phyloP scores from a whole-genome alignment of 768 basidiomycete genomes.

The Mycena sanguinolenta region DNA sequence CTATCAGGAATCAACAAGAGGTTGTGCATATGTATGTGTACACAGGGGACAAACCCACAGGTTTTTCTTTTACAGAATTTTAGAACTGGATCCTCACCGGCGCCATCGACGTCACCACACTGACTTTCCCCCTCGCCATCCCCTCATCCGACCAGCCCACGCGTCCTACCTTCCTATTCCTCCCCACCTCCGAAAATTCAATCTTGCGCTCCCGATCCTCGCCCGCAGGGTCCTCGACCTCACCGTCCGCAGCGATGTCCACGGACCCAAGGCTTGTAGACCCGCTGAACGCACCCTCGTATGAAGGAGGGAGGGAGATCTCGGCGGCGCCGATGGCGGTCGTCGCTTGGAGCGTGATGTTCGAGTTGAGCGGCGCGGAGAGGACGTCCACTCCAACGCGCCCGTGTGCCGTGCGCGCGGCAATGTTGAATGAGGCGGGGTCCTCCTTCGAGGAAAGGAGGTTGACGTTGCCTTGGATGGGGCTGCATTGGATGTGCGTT shows the following conservation, averaged over 20 bases:
- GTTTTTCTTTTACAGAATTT: not conserved
- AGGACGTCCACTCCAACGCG: conserved; percentile 12
- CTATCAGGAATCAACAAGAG: too few species aligned
- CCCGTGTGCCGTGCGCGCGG: conserved; percentile 22
- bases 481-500: not conserved
- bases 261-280: conserved; percentile 3
- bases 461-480: conserved; percentile 18
- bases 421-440: conserved; percentile 6
- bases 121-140: conserved; percentile 5
- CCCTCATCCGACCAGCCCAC: conserved; percentile 31
- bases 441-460: conserved; percentile 7
- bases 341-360: conserved; percentile 11
- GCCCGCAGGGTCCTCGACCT: conserved; percentile 22
- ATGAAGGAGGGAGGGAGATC: conserved; percentile 12
- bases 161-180: not conserved
- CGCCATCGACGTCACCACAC: conserved; percentile 17
- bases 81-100: conserved; percentile 12
- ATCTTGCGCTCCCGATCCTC: conserved; percentile 18
- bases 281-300: conserved; percentile 26
- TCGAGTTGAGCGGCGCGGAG: conserved; percentile 6
- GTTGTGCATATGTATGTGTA: too few species aligned
- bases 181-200: not conserved
- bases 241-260: not conserved
- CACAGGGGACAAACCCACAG: too few species aligned
- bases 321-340: conserved; percentile 20